Percentiles rank a stretch among this genome's conserved stretches.
phyloP scores from a whole-genome alignment of 345 rosid genomes.

The Ailanthus altissimus region DNA sequence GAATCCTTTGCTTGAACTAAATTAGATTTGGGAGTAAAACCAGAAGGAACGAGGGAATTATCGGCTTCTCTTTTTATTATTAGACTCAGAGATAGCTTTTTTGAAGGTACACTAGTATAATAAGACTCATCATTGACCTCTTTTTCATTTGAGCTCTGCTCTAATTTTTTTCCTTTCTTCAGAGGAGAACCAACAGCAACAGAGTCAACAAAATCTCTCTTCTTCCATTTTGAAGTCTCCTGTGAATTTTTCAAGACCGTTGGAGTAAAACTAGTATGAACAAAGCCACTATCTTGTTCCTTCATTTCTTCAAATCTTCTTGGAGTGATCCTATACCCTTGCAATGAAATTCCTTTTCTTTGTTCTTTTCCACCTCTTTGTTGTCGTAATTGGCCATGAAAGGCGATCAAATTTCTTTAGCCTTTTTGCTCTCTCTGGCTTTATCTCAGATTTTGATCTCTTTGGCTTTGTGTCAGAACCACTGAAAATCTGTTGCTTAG shows the following conservation, averaged over 20 bases:
- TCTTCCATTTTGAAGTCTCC: not conserved
- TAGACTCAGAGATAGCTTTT: not conserved
- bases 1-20: not conserved
- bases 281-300: not conserved
- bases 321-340: constrained; percentile 1
- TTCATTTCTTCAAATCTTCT: not conserved
- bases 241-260: not conserved
- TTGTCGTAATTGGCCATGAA: not conserved
- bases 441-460: too few species aligned
- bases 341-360: not conserved
- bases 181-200: not conserved
- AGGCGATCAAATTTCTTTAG: not conserved
- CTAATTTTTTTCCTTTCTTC: not conserved
- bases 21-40: constrained; percentile 25
- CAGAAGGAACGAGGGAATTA: constrained; percentile 19
- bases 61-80: constrained; percentile 13
- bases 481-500: not conserved
- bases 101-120: constrained; percentile 5
- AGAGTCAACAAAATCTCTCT: not conserved
- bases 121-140: not conserved
- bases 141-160: not conserved
- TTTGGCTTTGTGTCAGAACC: not conserved
- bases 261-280: constrained; percentile 11
- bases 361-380: not conserved
- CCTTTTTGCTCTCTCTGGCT: not conserved